Evolutionary conservation across 2,329 filamentous ascomycete genomes (phyloP).

Genomic region (Neofusicoccum sp.): DNA sequence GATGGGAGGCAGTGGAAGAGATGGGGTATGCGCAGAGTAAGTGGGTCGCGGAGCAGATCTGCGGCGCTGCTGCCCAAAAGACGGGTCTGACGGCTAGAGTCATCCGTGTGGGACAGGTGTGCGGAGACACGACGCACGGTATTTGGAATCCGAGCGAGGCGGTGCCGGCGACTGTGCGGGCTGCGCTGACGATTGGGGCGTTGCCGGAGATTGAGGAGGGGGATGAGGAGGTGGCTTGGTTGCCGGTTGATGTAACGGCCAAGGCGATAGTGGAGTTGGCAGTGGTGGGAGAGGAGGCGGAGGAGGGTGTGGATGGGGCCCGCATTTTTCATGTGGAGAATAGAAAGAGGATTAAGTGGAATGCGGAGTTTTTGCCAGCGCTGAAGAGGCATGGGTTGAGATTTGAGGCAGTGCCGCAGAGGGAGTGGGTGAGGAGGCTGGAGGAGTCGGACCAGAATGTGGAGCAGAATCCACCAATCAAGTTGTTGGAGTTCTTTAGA

Average conservation of each 20-base stretch:
- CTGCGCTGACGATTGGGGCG: constrained; percentile 45
- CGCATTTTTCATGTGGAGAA: constrained; percentile 55
- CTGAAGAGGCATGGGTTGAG: constrained; percentile 42
- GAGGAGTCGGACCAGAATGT: constrained; percentile 43
- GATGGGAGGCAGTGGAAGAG: constrained; percentile 18
- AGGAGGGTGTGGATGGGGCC: background rate
- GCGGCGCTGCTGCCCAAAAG: constrained; percentile 37
- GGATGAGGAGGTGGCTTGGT: constrained; percentile 2
- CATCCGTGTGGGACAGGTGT: constrained; percentile 43
- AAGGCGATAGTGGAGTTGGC: constrained; percentile 6
- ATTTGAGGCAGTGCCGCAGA: constrained; percentile 14
- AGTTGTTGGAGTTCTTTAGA: constrained; percentile 54
- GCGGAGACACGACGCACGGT: constrained; percentile 47
- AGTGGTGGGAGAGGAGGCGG: background rate
- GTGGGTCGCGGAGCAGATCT: constrained; percentile 60
- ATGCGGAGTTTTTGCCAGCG: constrained; percentile 52
- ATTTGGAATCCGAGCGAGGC: constrained; percentile 52
- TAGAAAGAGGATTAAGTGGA: constrained; percentile 51
- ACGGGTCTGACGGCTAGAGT: constrained; percentile 24
- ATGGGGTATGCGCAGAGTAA: constrained; percentile 24
- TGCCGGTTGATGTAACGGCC: constrained; percentile 12
- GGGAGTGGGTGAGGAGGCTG: constrained; percentile 26
- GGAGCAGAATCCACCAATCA: constrained; percentile 50
- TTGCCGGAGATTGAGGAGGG: constrained; percentile 33
- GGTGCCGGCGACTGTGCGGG: constrained; percentile 50